Evolutionary conservation across 2,329 filamentous ascomycete species (phyloP).

Genomic region (Fusarium globosum): DNA sequence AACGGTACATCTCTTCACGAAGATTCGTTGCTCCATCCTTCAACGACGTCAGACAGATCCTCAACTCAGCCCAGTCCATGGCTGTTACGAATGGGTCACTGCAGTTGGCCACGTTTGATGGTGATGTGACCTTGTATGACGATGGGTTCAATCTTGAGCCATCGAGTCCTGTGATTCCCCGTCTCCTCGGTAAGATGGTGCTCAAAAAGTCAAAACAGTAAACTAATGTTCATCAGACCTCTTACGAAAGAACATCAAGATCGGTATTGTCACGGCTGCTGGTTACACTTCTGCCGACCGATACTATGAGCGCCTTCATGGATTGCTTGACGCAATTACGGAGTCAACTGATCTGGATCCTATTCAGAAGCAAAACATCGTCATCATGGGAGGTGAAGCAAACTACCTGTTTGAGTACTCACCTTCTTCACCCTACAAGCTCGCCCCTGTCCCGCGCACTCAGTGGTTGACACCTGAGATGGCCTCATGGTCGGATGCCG

Average conservation of each 20-base stretch:
- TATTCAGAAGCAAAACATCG: slow-evolving; percentile 78
- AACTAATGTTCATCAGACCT: slow-evolving; percentile 62
- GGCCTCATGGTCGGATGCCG: slow-evolving; percentile 78
- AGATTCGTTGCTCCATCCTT: slow-evolving; percentile 96
- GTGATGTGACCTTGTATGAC: slow-evolving; percentile 95
- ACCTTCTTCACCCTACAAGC: slow-evolving; percentile 70
- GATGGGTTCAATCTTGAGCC: slow-evolving; percentile 84
- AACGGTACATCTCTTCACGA: slow-evolving; percentile 87
- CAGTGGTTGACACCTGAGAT: slow-evolving; percentile 84
- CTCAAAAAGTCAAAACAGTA: background rate
- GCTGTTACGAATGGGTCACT: slow-evolving; percentile 83
- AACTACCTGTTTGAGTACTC: slow-evolving; percentile 93
- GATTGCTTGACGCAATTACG: slow-evolving; percentile 83
- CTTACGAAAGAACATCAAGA: slow-evolving; percentile 79
- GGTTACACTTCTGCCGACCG: slow-evolving; percentile 89
- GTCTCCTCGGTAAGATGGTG: slow-evolving; percentile 60
- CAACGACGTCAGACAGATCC: slow-evolving; percentile 91
- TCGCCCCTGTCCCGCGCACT: slow-evolving; percentile 73
- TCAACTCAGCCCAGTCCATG: slow-evolving; percentile 96
- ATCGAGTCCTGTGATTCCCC: slow-evolving; percentile 79
- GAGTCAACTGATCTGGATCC: slow-evolving; percentile 67
- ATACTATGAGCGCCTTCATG: slow-evolving; percentile 89
- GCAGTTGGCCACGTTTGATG: slow-evolving; percentile 93
- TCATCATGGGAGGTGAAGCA: slow-evolving; percentile 95
- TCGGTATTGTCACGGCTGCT: slow-evolving; percentile 96